These are phyloP conservation scores for Kalmusia sp. DNA, from an alignment of 2,329 filamentous ascomycete species.

Conservation along the genomic window DNA sequence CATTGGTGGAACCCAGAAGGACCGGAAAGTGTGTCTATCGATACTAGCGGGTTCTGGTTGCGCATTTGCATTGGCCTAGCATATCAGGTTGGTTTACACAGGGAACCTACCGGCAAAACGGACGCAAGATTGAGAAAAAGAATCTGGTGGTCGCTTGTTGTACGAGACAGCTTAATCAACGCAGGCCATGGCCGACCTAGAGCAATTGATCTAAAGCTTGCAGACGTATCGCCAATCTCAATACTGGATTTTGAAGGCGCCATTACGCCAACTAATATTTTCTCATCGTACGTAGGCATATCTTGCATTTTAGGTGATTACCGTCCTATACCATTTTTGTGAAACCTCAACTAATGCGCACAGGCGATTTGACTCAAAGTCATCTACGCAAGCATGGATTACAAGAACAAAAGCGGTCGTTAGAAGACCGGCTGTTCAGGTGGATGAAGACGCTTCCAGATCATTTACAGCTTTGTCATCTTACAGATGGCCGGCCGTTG, in stretches of 20 bases:
- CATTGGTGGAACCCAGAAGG: conserved; percentile 55
- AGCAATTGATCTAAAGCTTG: conserved; percentile 49
- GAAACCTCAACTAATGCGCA: neutral
- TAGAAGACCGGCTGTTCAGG: conserved; percentile 49
- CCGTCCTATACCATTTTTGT: neutral
- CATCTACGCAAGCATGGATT: conserved; percentile 45
- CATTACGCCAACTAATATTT: conserved; percentile 40
- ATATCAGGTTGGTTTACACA: conserved; percentile 54
- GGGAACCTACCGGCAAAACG: conserved; percentile 44
- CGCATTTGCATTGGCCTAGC: conserved; percentile 51
- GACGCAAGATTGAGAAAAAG: conserved; percentile 47
- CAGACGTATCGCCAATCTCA: conserved; percentile 48
- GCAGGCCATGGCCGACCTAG: conserved; percentile 50
- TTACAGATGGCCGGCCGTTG: conserved; percentile 27
- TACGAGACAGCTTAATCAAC: conserved; percentile 51
- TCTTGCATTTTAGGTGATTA: conserved; percentile 43
- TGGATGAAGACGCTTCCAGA: conserved; percentile 49
- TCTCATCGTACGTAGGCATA: conserved; percentile 49
- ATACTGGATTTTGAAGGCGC: conserved; percentile 45
- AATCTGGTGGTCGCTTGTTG: conserved; percentile 54
- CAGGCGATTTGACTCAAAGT: conserved; percentile 49
- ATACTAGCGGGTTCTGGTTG: conserved; percentile 55
- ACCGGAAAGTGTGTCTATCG: conserved; percentile 49
- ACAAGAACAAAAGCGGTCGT: conserved; percentile 36
- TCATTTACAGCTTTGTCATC: conserved; percentile 35